Percentiles rank a stretch among this genome's conserved stretches.
phyloP scores from a whole-genome alignment of 331 rosid species.

The Quercus phellos region DNA sequence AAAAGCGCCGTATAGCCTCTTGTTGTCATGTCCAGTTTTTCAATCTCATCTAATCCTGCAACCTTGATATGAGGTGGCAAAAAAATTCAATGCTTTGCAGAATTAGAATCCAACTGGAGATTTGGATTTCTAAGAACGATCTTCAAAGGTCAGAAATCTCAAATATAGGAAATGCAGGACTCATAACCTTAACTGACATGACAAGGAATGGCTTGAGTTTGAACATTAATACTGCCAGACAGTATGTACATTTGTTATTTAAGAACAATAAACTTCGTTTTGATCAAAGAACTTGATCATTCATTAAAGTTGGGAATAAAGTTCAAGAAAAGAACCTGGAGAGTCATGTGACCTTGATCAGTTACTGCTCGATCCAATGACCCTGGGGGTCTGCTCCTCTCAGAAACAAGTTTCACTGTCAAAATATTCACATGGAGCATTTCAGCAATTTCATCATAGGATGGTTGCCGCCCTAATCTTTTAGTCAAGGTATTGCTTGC shows the following conservation, averaged over 20 bases:
- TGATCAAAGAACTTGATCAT: neutral
- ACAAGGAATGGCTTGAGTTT: neutral
- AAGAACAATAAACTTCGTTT: neutral
- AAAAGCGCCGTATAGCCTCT: too few species aligned
- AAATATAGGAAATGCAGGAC: neutral
- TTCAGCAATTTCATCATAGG: conserved; percentile 49
- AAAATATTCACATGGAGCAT: conserved; percentile 36
- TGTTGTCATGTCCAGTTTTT: too few species aligned
- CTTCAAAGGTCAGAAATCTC: neutral
- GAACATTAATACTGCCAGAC: neutral
- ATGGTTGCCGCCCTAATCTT: conserved; percentile 45
- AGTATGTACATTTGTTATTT: too few species aligned
- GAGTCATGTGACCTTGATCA: conserved; percentile 44
- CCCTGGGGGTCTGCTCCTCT: conserved; percentile 45
- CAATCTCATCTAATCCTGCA: neutral
- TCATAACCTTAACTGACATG: neutral
- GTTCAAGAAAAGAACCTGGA: conserved; percentile 43
- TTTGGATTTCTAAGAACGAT: too few species aligned
- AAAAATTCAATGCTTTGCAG: neutral
- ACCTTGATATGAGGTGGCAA: neutral
- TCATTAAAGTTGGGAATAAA: neutral
- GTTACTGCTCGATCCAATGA: conserved; percentile 44
- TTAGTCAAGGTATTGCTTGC: conserved; percentile 44
- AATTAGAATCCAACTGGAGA: too few species aligned
- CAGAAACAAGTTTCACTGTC: conserved; percentile 45